phyloP scores from a whole-genome alignment of 148 eudicot species.

The Amaranthus hypochondriacus region DNA sequence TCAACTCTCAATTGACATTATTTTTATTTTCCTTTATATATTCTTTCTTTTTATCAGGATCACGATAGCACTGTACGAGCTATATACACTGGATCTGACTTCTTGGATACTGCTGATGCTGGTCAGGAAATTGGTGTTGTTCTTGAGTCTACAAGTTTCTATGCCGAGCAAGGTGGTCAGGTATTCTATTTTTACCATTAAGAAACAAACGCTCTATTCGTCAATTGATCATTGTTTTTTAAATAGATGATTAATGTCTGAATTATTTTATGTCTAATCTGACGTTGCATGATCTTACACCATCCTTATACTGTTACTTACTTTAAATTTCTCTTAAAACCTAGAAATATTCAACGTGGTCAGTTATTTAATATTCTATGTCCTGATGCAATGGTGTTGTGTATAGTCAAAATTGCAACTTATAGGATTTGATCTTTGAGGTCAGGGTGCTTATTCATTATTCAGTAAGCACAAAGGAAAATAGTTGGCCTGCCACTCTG shows the following conservation, averaged over 20 bases:
- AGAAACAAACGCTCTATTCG: background rate
- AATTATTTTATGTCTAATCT: background rate
- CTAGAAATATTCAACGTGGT: too few species aligned
- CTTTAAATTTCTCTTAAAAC: too few species aligned
- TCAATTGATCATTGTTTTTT: background rate
- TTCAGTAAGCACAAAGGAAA: too few species aligned
- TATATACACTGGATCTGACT: conserved; percentile 74
- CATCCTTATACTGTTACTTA: background rate
- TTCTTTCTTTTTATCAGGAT: conserved; percentile 47
- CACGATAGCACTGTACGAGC: conserved; percentile 78
- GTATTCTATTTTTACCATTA: conserved; percentile 28
- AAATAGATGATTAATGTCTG: background rate
- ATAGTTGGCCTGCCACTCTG: background rate
- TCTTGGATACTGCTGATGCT: conserved; percentile 53
- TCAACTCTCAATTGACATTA: background rate
- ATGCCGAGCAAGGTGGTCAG: conserved; percentile 99
- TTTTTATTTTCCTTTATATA: background rate
- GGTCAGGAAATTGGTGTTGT: conserved; percentile 74
- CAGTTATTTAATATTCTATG: too few species aligned
- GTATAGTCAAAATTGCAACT: background rate
- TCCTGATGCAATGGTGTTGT: background rate
- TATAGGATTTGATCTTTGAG: background rate
- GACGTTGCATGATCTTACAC: background rate
- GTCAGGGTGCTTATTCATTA: background rate
- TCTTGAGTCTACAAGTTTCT: conserved; percentile 82